Percentiles rank a stretch among this genome's conserved stretches.
These are phyloP conservation scores for Parathielavia appendiculata DNA, from an alignment of 495 filamentous ascomycete genomes.

Conservation along the genomic window DNA sequence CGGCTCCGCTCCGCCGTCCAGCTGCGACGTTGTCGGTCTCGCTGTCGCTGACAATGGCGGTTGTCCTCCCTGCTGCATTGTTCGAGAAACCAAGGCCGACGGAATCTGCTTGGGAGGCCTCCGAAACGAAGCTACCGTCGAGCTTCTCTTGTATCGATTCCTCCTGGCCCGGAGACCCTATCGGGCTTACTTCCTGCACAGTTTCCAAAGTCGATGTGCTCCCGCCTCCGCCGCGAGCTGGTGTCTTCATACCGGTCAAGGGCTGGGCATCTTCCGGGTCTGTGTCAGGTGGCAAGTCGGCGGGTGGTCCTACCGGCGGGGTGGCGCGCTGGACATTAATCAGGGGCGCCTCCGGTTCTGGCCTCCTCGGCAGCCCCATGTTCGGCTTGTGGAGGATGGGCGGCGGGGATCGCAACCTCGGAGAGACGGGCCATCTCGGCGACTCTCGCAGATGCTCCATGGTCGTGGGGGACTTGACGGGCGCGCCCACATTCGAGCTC, in stretches of 20 bases:
- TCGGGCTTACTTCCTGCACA: slow-evolving; percentile 84
- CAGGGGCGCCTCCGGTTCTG: slow-evolving; percentile 44
- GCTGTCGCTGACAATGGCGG: slow-evolving; percentile 56
- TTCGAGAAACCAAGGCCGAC: slow-evolving; percentile 32
- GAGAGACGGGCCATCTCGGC: slow-evolving; percentile 63
- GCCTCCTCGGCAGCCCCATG: slow-evolving; percentile 40
- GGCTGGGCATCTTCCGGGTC: slow-evolving; percentile 52
- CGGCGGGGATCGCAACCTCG: slow-evolving; percentile 63
- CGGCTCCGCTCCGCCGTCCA: slow-evolving; percentile 29
- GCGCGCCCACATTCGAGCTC: slow-evolving; percentile 47
- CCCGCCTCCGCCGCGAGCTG: slow-evolving; percentile 61
- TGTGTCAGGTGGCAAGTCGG: slow-evolving; percentile 39
- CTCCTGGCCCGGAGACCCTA: slow-evolving; percentile 60
- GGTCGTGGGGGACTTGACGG: slow-evolving; percentile 54
- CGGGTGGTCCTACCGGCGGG: slow-evolving; percentile 38
- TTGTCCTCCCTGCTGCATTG: slow-evolving; percentile 29
- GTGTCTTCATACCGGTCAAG: slow-evolving; percentile 56
- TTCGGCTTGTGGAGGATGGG: slow-evolving; percentile 46
- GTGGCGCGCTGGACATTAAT: slow-evolving; percentile 53
- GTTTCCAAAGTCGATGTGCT: slow-evolving; percentile 75
- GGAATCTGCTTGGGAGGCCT: slow-evolving; percentile 35
- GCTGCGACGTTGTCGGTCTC: slow-evolving; percentile 50
- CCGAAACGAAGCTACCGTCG: slow-evolving; percentile 45
- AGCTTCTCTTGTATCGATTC: slow-evolving; percentile 44
- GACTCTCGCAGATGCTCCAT: slow-evolving; percentile 51